These are phyloP conservation scores for Cutaneotrichosporon cavernicola DNA, from an alignment of 1,284 basidiomycete genomes.

Conservation along the genomic window DNA sequence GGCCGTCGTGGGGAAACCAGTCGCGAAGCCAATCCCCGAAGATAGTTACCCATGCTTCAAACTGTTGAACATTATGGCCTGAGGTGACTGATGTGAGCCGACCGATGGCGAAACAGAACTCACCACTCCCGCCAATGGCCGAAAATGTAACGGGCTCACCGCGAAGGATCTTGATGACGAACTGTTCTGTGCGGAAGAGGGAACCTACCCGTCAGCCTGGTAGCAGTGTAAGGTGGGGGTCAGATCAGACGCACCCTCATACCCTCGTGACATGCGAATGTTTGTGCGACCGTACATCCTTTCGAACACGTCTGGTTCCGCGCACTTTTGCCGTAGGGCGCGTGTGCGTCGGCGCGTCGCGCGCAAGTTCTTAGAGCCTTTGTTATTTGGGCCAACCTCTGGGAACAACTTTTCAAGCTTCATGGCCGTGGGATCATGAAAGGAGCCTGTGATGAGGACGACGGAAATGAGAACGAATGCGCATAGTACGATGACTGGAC, in stretches of 20 bases:
- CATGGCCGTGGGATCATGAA: slow-evolving; percentile 6
- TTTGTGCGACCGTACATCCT: slow-evolving; percentile 43
- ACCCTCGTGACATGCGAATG: slow-evolving; percentile 40
- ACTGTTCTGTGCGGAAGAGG: slow-evolving; percentile 29
- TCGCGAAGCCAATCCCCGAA: slow-evolving; percentile 43
- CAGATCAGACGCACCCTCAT: slow-evolving; percentile 42
- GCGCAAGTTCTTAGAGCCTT: background rate
- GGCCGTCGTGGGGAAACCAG: slow-evolving; percentile 30
- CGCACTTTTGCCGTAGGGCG: slow-evolving; percentile 22
- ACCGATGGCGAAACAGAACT: slow-evolving; percentile 13
- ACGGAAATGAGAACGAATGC: slow-evolving; percentile 13
- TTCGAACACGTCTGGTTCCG: slow-evolving; percentile 34
- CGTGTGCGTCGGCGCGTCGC: background rate
- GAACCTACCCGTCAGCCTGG: slow-evolving; percentile 33
- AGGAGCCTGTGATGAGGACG: slow-evolving; percentile 11
- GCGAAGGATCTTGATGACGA: slow-evolving; percentile 42
- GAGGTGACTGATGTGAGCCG: slow-evolving; percentile 39
- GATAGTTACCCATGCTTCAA: slow-evolving; percentile 44
- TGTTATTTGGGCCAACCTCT: background rate
- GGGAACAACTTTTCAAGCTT: slow-evolving; percentile 7
- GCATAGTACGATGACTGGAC: slow-evolving; percentile 19
- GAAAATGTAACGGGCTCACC: slow-evolving; percentile 44
- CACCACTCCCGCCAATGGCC: slow-evolving; percentile 50
- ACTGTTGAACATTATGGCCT: slow-evolving; percentile 42
- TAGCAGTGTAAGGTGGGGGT: background rate